Conservation (phyloP, 805 yeast species). For the Saccharomyces eubayanus region DNA sequence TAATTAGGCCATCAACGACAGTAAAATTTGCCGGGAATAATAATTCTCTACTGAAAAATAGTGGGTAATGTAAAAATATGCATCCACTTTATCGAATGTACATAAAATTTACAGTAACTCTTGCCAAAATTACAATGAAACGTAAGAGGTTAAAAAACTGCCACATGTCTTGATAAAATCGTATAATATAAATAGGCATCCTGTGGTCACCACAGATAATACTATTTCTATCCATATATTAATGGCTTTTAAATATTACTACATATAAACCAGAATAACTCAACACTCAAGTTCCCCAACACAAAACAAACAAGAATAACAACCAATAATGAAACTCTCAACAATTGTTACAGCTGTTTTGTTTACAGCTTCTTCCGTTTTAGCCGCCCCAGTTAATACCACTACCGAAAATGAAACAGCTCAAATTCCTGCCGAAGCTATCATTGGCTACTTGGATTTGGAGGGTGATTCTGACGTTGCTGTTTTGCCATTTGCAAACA, state of each 20-base stretch:
- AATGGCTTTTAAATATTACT: neutral
- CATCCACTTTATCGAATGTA: neutral
- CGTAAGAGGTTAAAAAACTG: neutral
- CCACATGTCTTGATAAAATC: neutral
- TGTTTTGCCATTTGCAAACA: slow-evolving; percentile 11
- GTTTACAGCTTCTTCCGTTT: neutral
- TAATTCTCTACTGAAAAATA: neutral
- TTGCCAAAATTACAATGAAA: neutral
- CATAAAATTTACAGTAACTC: neutral
- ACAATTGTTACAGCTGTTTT: neutral
- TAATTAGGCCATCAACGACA: neutral
- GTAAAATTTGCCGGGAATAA: neutral
- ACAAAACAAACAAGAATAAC: neutral
- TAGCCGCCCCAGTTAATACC: slow-evolving; percentile 7
- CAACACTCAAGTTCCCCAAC: neutral
- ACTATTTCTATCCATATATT: neutral
- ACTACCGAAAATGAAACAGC: neutral
- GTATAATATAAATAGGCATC: neutral
- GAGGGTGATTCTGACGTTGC: slow-evolving; percentile 10
- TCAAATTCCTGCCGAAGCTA: slow-evolving; percentile 12
- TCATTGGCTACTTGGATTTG: slow-evolving; percentile 12
- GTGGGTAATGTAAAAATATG: neutral
- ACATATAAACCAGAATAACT: neutral
- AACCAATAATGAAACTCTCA: neutral
- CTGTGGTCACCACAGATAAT: neutral